Base-by-base conservation (phyloP, 345 rosid genomes). In the Limnanthes douglasii region DNA sequence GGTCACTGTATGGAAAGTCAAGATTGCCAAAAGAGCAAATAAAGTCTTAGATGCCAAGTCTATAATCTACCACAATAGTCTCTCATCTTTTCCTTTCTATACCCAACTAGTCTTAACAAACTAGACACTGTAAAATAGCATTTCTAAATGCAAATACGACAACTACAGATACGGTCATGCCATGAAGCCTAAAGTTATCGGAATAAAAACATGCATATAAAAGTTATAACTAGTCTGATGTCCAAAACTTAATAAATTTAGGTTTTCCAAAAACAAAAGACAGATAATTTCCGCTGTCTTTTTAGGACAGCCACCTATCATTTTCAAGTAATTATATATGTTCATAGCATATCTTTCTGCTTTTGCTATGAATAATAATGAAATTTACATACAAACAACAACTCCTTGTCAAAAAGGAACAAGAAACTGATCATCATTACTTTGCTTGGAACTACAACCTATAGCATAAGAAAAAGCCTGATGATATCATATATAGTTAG, bases 91-190 rank as follows among this genome's bases (percentile, higher is more conserved):
- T n/a, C n/a, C n/a, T n/a, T n/a, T n/a, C n/a, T n/a, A n/a, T n/a
- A n/a, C n/a, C n/a, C n/a, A n/a, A n/a, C n/a, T n/a, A n/a, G n/a
- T 43, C 51, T 49, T 51, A 49, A 38, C 61, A 56, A 43, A 45
- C 50, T 48, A 17, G 50, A 37, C 21, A 43, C 41, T 25, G 39
- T 42, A 25, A 29, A 55, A 8, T 41, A 25, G 23, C 15, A 18
- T 9, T 10, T 35, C 23, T 16, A 15, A 40, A 16, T 35, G 11
- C 33, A 47, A n/a, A n/a, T n/a, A n/a, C n/a, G n/a, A n/a, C n/a
- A n/a, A n/a, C n/a, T n/a, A 27, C 3, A 29, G 15, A 41, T 11
- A 11, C 8, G 18, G 8, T 5, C 8, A 21, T 27, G 37, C 37
- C 23, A 6, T 6, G 20, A 30, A 19, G 11, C 35, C 11, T 32